Evolutionary conservation across 768 basidiomycete species (phyloP), one percentile per base, ranked within the genome.

Genomic region (Coprinopsis cinerea): DNA sequence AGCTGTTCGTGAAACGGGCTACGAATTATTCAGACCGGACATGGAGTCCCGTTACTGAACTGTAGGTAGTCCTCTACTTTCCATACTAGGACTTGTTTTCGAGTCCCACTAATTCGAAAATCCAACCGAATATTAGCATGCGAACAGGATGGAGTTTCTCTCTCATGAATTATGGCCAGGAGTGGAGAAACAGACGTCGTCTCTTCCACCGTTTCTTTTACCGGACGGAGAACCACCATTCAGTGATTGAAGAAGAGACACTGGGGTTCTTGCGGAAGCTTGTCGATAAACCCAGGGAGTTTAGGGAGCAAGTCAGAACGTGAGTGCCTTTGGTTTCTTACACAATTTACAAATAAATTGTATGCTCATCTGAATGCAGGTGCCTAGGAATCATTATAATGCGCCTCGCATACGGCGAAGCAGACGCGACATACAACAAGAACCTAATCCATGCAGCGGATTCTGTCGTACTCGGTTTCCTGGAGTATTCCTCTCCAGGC

Each of bases 1-100:
- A 76, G 0, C 60, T 76, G 0, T 64, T 76, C 20, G 69, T 71
- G 23, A 75, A 70, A 52, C 57, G 68, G 26, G 70, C 71, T 0
- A 44, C 66, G 6, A 68, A 68, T 15, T 76, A 75, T 56, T 74
- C 72, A 0, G 67, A 67, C 54, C 59, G 74, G 72, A 17, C 59
- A 48, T 62, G 51, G 50, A 37, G 69, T 10, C 64, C 66, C 0
- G 68, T 74, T 45, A 67, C 73, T 35, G 71, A 72, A 15, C 47
- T 78, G 72, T 75, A 48, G 48, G 66, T 61, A n/a, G n/a, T n/a
- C n/a, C n/a, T n/a, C n/a, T n/a, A n/a, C n/a, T n/a, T n/a, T n/a
- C n/a, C n/a, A n/a, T n/a, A n/a, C n/a, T n/a, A n/a, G n/a, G n/a
- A n/a, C n/a, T n/a, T n/a, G n/a, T n/a, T n/a, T n/a, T n/a, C n/a